Percentiles rank a stretch among this genome's conserved stretches.
These are phyloP conservation scores for Phyllosticta citriasiana DNA, from an alignment of 2,329 filamentous ascomycete species.

Conservation along the genomic window DNA sequence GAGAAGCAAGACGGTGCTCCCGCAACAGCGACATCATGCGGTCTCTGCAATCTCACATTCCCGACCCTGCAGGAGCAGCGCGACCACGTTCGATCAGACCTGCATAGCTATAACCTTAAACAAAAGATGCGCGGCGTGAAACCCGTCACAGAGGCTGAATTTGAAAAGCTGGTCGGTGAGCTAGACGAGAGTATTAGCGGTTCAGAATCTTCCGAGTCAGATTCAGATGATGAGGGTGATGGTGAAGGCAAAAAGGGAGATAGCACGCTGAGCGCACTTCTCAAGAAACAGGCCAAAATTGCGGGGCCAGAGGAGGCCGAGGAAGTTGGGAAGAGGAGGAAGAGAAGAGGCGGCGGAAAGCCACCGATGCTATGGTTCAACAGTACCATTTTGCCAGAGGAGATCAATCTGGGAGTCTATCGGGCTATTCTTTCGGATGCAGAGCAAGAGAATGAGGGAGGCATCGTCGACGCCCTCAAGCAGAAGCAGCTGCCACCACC, in stretches of 20 bases:
- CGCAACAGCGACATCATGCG: constrained; percentile 61
- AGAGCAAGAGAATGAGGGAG: constrained; percentile 55
- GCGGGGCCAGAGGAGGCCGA: constrained; percentile 44
- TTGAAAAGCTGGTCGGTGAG: constrained; percentile 74
- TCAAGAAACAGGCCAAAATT: constrained; percentile 75
- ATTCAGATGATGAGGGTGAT: constrained; percentile 64
- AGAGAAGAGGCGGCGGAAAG: constrained; percentile 50
- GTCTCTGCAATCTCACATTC: constrained; percentile 67
- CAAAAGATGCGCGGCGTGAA: constrained; percentile 68
- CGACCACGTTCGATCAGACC: constrained; percentile 76
- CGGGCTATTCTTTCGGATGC: constrained; percentile 64
- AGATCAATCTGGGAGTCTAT: constrained; percentile 79
- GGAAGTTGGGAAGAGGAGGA: constrained; percentile 37
- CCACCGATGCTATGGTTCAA: constrained; percentile 78
- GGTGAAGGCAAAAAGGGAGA: constrained; percentile 44
- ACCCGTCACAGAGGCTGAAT: constrained; percentile 69
- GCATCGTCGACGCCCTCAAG: constrained; percentile 57
- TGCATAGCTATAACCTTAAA: constrained; percentile 91
- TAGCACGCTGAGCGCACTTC: constrained; percentile 61
- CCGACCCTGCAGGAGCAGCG: constrained; percentile 68
- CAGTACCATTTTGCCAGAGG: constrained; percentile 62
- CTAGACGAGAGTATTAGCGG: constrained; percentile 89
- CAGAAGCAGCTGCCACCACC: constrained; percentile 67
- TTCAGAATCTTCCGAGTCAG: constrained; percentile 62
- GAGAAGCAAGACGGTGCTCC: constrained; percentile 32